phyloP scores from a whole-genome alignment of 305 asterid genomes.

The Solanum chacoense region DNA sequence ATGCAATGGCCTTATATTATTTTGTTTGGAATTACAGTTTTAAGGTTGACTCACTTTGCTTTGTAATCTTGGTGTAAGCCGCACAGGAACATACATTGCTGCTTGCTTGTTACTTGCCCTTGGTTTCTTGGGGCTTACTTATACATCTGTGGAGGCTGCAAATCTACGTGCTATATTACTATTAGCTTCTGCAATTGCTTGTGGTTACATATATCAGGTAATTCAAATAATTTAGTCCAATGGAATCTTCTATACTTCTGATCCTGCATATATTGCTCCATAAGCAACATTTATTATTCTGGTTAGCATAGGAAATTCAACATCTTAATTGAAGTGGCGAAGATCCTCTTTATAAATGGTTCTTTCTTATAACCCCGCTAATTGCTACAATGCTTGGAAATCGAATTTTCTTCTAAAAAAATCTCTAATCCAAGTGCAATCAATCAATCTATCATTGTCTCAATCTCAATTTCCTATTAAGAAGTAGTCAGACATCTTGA shows the following conservation, averaged over 20 bases:
- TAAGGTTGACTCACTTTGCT: conserved; percentile 8
- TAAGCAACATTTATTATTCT: not conserved
- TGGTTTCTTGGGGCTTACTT: conserved; percentile 61
- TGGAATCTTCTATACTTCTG: not conserved
- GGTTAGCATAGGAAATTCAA: not conserved
- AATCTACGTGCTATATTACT: conserved; percentile 46
- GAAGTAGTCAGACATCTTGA: not conserved
- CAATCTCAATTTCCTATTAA: not conserved
- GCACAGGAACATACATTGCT: conserved; percentile 51
- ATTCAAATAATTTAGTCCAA: not conserved
- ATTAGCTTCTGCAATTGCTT: conserved; percentile 53
- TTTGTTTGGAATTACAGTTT: not conserved
- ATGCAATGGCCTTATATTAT: not conserved
- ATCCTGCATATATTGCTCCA: not conserved
- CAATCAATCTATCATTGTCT: not conserved
- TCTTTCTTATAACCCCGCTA: not conserved
- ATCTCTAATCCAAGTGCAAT: not conserved
- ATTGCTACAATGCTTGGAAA: not conserved
- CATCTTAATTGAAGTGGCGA: not conserved
- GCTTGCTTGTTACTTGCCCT: conserved; percentile 56
- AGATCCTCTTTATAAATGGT: not conserved
- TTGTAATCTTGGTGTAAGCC: conserved; percentile 35
- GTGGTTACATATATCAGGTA: conserved; percentile 93
- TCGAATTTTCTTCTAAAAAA: not conserved
- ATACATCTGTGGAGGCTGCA: conserved; percentile 61